Evolutionary conservation across 306 rosid genomes (phyloP).

Genomic region (Quercus cerris): DNA sequence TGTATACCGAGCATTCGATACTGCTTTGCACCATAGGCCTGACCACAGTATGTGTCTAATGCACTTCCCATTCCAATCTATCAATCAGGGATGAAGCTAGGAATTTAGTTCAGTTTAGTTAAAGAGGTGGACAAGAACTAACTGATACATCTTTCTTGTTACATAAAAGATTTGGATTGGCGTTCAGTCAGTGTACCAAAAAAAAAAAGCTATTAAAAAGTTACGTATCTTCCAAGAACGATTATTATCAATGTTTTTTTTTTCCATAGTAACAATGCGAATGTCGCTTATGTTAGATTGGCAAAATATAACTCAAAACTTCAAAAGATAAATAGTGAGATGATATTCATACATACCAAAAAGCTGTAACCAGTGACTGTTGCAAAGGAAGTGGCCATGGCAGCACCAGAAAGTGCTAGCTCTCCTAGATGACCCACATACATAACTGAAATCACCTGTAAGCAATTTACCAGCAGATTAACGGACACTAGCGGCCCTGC

Average conservation of each 20-base stretch:
- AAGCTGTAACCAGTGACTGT: constrained; percentile 50
- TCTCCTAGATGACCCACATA: constrained; percentile 49
- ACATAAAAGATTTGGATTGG: no score
- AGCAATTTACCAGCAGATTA: constrained; percentile 21
- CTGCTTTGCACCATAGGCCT: constrained; percentile 41
- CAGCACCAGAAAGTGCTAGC: constrained; percentile 40
- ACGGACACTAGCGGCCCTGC: constrained; percentile 39
- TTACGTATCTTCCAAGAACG: no score
- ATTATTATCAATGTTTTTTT: no score
- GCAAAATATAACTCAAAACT: no score
- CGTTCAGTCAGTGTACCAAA: no score
- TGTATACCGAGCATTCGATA: constrained; percentile 39
- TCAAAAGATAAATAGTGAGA: no score
- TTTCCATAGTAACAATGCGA: no score
- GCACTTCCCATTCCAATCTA: constrained; percentile 49
- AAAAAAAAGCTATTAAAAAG: no score
- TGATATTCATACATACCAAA: constrained; percentile 21
- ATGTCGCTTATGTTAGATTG: no score
- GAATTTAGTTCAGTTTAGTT: no score
- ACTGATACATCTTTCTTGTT: no score
- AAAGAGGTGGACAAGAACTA: no score
- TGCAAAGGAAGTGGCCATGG: constrained; percentile 51
- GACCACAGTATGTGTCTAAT: constrained; percentile 47
- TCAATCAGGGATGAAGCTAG: background rate
- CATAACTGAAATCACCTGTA: constrained; percentile 49